Evolutionary conservation across 208 protist genomes (phyloP).

Genomic region (Leishmania turanica): DNA sequence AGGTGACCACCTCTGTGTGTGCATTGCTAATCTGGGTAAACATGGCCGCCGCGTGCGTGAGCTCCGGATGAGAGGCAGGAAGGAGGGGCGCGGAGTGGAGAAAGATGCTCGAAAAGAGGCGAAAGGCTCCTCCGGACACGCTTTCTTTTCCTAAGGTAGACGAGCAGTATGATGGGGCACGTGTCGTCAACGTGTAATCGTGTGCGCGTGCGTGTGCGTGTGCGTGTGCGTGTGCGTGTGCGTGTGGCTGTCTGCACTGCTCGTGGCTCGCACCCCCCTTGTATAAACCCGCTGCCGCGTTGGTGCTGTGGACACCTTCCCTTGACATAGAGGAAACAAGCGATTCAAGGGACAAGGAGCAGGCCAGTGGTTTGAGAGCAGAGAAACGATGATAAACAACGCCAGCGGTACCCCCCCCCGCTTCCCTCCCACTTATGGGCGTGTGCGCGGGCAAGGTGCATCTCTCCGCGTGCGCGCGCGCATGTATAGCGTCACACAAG

Average conservation of each 20-base stretch:
- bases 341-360: background rate
- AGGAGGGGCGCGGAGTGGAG: background rate
- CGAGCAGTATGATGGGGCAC: background rate
- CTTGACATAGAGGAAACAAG: no score
- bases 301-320: background rate
- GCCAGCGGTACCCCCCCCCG: background rate
- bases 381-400: background rate
- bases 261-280: background rate
- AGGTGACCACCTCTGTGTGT: slow-evolving; percentile 77
- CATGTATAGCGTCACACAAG: background rate
- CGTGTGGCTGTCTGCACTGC: background rate
- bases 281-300: background rate
- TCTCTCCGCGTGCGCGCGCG: background rate
- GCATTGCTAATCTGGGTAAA: slow-evolving; percentile 53
- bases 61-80: background rate
- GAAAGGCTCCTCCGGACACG: background rate
- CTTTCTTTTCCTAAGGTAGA: background rate
- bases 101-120: background rate
- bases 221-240: background rate
- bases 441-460: background rate
- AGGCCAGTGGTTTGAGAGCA: background rate
- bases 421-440: background rate
- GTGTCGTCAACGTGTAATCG: background rate
- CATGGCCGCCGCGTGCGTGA: slow-evolving; percentile 24
- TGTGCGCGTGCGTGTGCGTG: background rate